Evolutionary conservation across 1,139 yeast species (phyloP).

Genomic region (Candida smagusa): DNA sequence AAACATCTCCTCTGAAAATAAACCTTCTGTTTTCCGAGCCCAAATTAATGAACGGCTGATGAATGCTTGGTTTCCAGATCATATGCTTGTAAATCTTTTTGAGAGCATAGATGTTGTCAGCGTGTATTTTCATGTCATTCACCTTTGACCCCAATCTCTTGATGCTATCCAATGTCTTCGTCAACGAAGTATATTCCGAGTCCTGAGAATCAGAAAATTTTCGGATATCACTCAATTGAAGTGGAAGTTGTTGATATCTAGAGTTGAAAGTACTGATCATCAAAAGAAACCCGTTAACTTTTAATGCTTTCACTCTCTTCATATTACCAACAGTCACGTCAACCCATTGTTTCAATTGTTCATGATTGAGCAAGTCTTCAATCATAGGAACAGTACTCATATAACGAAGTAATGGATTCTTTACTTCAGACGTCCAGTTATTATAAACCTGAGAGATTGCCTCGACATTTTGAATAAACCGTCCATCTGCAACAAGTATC

Average conservation of each 20-base stretch:
- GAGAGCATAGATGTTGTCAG: conserved; percentile 51
- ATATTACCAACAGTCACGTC: conserved; percentile 41
- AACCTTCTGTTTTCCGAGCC: conserved; percentile 56
- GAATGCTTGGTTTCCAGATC: conserved; percentile 42
- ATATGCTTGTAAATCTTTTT: conserved; percentile 47
- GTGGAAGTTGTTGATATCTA: conserved; percentile 66
- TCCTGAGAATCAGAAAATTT: conserved; percentile 44
- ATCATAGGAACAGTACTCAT: conserved; percentile 42
- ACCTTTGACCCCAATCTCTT: conserved; percentile 36
- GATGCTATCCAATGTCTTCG: conserved; percentile 48
- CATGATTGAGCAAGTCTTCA: conserved; percentile 32
- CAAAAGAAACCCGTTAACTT: conserved; percentile 55
- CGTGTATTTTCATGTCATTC: conserved; percentile 52
- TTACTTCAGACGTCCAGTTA: conserved; percentile 64
- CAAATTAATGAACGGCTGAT: conserved; percentile 48
- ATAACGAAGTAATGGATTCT: conserved; percentile 54
- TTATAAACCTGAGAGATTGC: conserved; percentile 61
- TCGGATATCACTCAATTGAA: conserved; percentile 61
- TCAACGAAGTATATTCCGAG: conserved; percentile 53
- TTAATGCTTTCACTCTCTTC: conserved; percentile 41
- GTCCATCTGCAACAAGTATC: conserved; percentile 53
- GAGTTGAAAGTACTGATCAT: conserved; percentile 77
- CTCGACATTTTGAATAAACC: conserved; percentile 51
- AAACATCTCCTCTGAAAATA: conserved; percentile 57
- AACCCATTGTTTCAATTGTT: conserved; percentile 51